phyloP scores from a whole-genome alignment of 495 filamentous ascomycete genomes.

The Aspergillus egyptiacus region DNA sequence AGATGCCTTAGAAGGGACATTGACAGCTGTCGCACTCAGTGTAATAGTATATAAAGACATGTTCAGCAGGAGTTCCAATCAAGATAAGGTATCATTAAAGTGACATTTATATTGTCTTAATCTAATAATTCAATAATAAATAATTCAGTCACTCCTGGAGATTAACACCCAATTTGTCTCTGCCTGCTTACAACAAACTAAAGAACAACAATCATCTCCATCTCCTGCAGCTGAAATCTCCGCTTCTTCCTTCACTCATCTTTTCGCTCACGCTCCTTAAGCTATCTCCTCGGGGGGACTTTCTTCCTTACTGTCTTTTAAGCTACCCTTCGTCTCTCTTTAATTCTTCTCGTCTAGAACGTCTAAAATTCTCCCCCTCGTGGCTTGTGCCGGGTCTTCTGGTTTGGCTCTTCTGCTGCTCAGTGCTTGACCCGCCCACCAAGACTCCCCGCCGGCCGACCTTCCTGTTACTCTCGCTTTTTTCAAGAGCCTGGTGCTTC shows the following conservation, averaged over 20 bases:
- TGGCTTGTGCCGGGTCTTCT: constrained; percentile 8
- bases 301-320: constrained; percentile 15
- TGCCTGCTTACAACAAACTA: background rate
- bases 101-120: background rate
- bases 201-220: too few species aligned
- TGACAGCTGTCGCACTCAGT: too few species aligned
- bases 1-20: too few species aligned
- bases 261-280: constrained; percentile 15
- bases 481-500: constrained; percentile 1
- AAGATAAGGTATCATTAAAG: background rate
- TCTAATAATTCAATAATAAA: background rate
- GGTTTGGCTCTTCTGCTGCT: constrained; percentile 10
- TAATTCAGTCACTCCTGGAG: background rate
- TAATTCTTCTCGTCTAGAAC: constrained; percentile 17
- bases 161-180: background rate
- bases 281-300: background rate
- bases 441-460: constrained; percentile 5
- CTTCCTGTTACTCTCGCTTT: background rate
- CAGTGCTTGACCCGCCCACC: constrained; percentile 12
- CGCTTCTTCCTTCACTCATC: background rate
- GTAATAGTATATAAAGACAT: too few species aligned
- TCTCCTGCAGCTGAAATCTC: constrained; percentile 2
- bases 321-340: constrained; percentile 12
- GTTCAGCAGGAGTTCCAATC: too few species aligned
- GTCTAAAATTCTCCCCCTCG: constrained; percentile 9